Conservation (phyloP, 176 grass and related monocot species). For the Bromus sterilis region DNA sequence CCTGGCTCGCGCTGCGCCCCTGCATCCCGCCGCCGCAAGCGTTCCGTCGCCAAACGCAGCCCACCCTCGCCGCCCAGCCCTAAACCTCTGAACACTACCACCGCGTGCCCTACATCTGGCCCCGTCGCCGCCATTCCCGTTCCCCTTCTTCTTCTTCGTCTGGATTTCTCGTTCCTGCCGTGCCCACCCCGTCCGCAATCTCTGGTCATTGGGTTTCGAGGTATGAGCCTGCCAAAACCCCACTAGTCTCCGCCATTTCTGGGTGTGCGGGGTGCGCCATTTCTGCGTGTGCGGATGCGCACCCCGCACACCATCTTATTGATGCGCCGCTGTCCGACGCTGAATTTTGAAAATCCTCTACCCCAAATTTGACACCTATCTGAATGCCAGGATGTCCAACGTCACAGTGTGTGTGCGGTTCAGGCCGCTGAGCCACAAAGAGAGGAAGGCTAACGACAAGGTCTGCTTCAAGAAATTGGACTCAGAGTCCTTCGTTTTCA, state of each 20-base stretch:
- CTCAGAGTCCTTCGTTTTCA: slow-evolving; percentile 61
- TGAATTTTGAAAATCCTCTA: neutral
- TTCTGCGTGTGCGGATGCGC: neutral
- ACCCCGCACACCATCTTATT: neutral
- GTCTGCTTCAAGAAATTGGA: slow-evolving; percentile 53
- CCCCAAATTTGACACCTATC: neutral
- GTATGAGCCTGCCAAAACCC: neutral
- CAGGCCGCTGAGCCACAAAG: slow-evolving; percentile 62
- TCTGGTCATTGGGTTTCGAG: neutral
- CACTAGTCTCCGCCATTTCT: neutral
- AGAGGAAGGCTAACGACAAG: slow-evolving; percentile 54
- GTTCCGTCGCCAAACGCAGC: too few species aligned
- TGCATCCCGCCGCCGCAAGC: too few species aligned
- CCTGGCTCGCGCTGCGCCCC: neutral
- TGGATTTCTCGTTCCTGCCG: too few species aligned
- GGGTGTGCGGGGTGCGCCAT: neutral
- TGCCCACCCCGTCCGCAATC: neutral
- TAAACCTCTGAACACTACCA: too few species aligned
- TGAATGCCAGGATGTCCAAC: slow-evolving; percentile 52
- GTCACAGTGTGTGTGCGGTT: slow-evolving; percentile 80
- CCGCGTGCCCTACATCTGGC: too few species aligned
- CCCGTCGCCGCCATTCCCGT: neutral
- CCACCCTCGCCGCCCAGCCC: too few species aligned
- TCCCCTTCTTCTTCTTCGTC: neutral
- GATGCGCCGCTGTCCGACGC: neutral